Conservation (phyloP, 75 land plant species). For the Cupressus sempervirens region DNA sequence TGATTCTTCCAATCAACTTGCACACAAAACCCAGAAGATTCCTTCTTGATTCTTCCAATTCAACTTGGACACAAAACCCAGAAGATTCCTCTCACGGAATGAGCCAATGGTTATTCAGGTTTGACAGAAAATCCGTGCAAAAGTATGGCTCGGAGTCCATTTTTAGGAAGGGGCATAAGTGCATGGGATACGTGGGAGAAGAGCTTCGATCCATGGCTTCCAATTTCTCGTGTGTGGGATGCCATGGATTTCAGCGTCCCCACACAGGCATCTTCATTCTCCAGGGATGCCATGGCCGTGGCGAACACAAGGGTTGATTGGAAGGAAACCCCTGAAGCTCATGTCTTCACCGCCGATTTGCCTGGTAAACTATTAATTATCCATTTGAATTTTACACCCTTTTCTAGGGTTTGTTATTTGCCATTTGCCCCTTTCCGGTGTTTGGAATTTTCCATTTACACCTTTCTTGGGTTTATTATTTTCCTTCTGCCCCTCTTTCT, state of each 20-base stretch:
- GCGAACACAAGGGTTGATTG: slow-evolving; percentile 19
- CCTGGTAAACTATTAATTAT: slow-evolving; percentile 19
- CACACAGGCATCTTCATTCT: not conserved
- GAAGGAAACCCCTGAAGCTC: slow-evolving; percentile 32
- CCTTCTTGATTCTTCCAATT: too few relatives aligned
- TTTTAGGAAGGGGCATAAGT: not conserved
- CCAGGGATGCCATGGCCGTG: slow-evolving; percentile 25
- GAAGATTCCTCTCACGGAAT: too few relatives aligned
- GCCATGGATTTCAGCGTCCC: not conserved
- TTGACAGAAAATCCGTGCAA: too few relatives aligned
- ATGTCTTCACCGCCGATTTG: slow-evolving; percentile 44
- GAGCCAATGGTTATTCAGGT: too few relatives aligned
- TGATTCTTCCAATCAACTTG: too few relatives aligned
- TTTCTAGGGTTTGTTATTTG: not conserved
- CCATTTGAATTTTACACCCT: too few relatives aligned
- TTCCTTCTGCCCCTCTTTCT: too few relatives aligned
- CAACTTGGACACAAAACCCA: too few relatives aligned
- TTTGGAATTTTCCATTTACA: too few relatives aligned
- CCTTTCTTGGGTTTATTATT: too few relatives aligned
- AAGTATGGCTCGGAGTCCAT: not conserved
- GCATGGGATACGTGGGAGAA: not conserved
- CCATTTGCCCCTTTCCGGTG: too few relatives aligned
- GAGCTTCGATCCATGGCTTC: not conserved
- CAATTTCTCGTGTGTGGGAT: not conserved
- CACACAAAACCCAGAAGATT: too few relatives aligned